Evolutionary conservation across 2,329 filamentous ascomycete species (phyloP), one percentile per base, ranked within the genome.

Genomic region (Colletotrichum sp.): DNA sequence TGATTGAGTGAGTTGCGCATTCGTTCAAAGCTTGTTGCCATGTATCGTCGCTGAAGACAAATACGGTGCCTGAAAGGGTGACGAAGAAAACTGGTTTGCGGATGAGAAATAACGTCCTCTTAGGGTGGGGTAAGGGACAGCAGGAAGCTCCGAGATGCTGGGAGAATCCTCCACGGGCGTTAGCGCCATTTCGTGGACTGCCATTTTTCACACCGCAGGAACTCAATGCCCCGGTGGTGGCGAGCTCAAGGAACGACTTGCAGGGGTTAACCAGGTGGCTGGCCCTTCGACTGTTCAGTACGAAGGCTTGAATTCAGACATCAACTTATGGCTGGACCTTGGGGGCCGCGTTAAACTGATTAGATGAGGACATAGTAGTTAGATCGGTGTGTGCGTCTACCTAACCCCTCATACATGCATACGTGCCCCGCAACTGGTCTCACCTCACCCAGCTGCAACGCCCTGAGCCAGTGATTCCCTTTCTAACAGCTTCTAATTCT

Each of bases 91-190:
- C n/a, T 48, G 61, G 61, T 65, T 16, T 24, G 61, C 21, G 43
- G 6, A 58, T n/a, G 34, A 34, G 21, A 64, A 38, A 38, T 58
- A 58, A 48, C 58, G 30, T 52, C 52, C 48, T 61, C 7, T 18
- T 61, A n/a, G 18, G 18, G n/a, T 48, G 63, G 69, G 63, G 73
- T 26, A 21, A 75, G 57, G 70, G 70, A 65, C 64, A 63, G 52
- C 30, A 72, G 34, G 71, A 76, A 76, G 21, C 32, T 34, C 28
- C 70, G 38, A 73, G 70, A 76, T 38, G 34, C 21, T 30, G 21
- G 74, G 64, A 73, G 74, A 76, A 76, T 30, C 57, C 38, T 73
- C 70, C 18, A 32, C 12, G 10, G 43, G 43, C 43, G n/a, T 48
- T 48, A 48, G 43, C 43, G 43, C 43, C 43, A 21, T 48, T 48